Conservation (phyloP, 176 grass and related monocot species). For the Tillandsia fasciculata region DNA sequence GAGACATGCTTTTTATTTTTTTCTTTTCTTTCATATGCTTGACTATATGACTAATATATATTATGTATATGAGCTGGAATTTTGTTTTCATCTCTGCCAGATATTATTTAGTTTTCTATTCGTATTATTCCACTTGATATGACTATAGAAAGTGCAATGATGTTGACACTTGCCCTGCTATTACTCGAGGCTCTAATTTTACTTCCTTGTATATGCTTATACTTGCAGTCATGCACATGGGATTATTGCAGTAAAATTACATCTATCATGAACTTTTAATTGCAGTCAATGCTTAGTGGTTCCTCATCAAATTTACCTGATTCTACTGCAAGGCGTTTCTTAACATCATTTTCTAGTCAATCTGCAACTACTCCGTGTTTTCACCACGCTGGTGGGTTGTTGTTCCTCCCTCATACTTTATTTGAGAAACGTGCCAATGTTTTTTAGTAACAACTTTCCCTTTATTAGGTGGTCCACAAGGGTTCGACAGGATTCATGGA, state of each 20-base stretch:
- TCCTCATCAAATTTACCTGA: constrained; percentile 25
- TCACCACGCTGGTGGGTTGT: constrained; percentile 10
- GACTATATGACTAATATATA: not conserved
- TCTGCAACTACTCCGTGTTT: constrained; percentile 16
- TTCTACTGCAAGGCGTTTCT: constrained; percentile 16
- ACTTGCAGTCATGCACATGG: not conserved
- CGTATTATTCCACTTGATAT: too few relatives aligned
- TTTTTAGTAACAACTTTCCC: not conserved
- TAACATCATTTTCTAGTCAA: constrained; percentile 19
- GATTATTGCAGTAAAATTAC: not conserved
- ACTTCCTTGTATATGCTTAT: not conserved
- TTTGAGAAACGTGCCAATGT: not conserved
- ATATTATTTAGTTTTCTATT: not conserved
- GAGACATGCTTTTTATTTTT: not conserved
- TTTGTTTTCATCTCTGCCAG: not conserved
- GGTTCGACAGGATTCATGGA: constrained; percentile 22
- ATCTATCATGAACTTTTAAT: not conserved
- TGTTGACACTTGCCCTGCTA: not conserved
- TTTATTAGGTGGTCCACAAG: constrained; percentile 14
- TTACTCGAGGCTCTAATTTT: not conserved
- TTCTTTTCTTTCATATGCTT: not conserved
- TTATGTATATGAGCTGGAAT: too few relatives aligned
- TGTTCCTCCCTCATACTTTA: not conserved
- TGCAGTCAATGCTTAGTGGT: constrained; percentile 18
- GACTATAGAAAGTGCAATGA: not conserved